Conservation (phyloP, 2,329 filamentous ascomycete species). For the Hypoxylon sp. region DNA sequence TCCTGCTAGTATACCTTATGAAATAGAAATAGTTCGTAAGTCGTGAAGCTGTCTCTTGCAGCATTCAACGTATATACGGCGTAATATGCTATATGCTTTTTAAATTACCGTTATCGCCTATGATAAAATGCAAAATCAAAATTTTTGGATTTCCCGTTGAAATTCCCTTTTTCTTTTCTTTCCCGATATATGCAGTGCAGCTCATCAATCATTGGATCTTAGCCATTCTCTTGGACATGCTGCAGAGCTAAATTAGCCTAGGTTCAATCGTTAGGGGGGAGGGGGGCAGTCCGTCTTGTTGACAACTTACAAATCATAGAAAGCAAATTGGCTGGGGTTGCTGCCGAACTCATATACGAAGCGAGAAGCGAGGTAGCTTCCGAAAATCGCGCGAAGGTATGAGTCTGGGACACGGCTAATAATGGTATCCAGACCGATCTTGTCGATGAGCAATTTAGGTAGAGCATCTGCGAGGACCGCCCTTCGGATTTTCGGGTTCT, state of each 20-base stretch:
- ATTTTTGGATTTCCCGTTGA: slow-evolving; percentile 16
- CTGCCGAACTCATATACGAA: slow-evolving; percentile 98
- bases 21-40: slow-evolving; percentile 32
- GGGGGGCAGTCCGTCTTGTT: not conserved
- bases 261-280: not conserved
- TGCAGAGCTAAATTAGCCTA: slow-evolving; percentile 57
- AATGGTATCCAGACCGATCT: slow-evolving; percentile 92
- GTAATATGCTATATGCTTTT: slow-evolving; percentile 22
- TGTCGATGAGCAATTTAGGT: slow-evolving; percentile 84
- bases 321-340: slow-evolving; percentile 94
- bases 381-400: slow-evolving; percentile 95
- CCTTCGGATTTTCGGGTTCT: slow-evolving; percentile 81
- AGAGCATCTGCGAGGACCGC: slow-evolving; percentile 88
- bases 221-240: slow-evolving; percentile 77
- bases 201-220: slow-evolving; percentile 56
- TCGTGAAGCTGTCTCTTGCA: slow-evolving; percentile 25
- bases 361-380: slow-evolving; percentile 92
- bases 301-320: slow-evolving; percentile 92
- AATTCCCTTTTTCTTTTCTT: slow-evolving; percentile 29
- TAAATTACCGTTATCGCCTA: slow-evolving; percentile 18
- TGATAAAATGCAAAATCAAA: slow-evolving; percentile 21
- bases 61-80: not conserved
- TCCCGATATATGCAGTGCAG: slow-evolving; percentile 17
- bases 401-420: slow-evolving; percentile 88
- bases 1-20: slow-evolving; percentile 9